Base-by-base conservation (phyloP, 805 yeast genomes). In the Jamesozyma gamospora region DNA sequence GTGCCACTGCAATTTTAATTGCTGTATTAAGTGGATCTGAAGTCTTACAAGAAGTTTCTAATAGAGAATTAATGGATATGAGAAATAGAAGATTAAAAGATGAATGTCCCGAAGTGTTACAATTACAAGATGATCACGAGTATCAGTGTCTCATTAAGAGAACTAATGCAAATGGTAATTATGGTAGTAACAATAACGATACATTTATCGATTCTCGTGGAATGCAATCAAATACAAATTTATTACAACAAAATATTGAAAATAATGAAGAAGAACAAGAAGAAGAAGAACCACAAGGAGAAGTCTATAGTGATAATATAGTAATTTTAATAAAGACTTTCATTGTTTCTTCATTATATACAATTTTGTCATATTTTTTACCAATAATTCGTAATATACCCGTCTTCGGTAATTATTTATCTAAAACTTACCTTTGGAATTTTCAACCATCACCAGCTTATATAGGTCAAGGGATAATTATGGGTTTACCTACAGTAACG, bases 361-460 rank as follows among this genome's bases (percentile, higher is more conserved):
- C 97, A 0, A 41, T 86, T 0, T 26, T 71, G 2, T 70, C 94
- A 1, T 86, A 79, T 58, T 82, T 86, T 49, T 41, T 82, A 5
- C 96, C 96, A 0, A 60, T 74, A 12, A 50, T 92, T 11, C 70
- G 76, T 38, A 66, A 66, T 31, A 51, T 92, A 6, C 96, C 96
- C 0, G 53, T 90, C 1, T 83, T 90, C 57, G 97, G 97, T 0
- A 29, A 50, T 1, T 52, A 55, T 34, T 62, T 85, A 15, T 82
- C 95, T 0, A 52, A 63, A 16, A 61, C 68, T 14, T 83, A 84
- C 60, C 69, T 82, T 34, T 84, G 96, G 92, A 79, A 82, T 43
- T 73, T 92, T 43, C 95, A 92, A 58, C 96, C 96, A 0, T 86
- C 96, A 0, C 98, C 98, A 0, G 97, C 97, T 0, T 90, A 90